phyloP scores from a whole-genome alignment of 2,329 filamentous ascomycete genomes.

The Sclerotinia sclerotiorum region DNA sequence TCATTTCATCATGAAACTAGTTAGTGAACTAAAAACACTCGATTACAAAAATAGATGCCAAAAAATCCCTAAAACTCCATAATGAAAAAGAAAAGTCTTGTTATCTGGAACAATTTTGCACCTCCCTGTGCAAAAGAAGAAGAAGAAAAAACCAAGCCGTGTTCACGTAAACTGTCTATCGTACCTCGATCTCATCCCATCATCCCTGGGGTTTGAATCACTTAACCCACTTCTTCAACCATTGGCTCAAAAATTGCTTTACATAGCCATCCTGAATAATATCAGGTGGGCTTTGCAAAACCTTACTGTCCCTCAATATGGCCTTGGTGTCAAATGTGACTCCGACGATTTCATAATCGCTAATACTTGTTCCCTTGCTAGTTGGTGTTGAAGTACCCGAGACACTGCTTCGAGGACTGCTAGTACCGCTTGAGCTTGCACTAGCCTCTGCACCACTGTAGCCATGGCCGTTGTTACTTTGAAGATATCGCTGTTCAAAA shows the following conservation, averaged over 20 bases:
- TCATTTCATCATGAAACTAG: neutral
- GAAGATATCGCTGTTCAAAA: conserved; percentile 23
- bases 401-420: conserved; percentile 9
- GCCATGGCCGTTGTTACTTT: conserved; percentile 19
- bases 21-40: neutral
- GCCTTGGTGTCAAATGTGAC: conserved; percentile 23
- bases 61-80: conserved; percentile 29
- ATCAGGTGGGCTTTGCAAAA: conserved; percentile 19
- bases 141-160: neutral
- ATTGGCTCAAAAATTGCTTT: conserved; percentile 19
- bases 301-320: conserved; percentile 19
- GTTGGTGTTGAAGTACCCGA: conserved; percentile 3
- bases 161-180: neutral
- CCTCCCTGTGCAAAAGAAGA: neutral
- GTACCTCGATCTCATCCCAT: neutral
- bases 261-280: conserved; percentile 25
- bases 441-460: neutral
- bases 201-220: neutral
- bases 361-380: conserved; percentile 10
- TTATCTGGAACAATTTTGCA: neutral
- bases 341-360: conserved; percentile 17
- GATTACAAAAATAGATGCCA: neutral
- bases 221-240: conserved; percentile 22
- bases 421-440: conserved; percentile 8
- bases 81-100: neutral